These are phyloP conservation scores for Coleophoma crateriformis DNA, from an alignment of 2,329 filamentous ascomycete species.

Conservation along the genomic window DNA sequence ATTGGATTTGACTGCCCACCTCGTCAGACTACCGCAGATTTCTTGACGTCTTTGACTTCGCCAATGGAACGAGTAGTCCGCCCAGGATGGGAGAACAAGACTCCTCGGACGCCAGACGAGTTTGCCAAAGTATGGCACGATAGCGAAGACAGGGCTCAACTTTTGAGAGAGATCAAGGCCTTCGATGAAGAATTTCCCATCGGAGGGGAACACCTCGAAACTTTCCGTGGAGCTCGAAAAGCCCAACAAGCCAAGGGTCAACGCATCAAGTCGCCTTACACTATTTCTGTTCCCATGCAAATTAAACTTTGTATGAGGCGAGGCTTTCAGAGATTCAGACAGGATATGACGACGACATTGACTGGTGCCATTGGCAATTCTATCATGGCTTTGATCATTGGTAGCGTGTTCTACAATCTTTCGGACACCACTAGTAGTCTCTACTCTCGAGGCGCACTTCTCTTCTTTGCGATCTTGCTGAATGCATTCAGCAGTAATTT, in stretches of 20 bases:
- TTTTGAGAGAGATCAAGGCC: constrained; percentile 39
- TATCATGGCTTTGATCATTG: constrained; percentile 56
- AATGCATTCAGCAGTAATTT: constrained; percentile 57
- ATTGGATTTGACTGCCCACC: constrained; percentile 69
- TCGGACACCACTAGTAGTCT: constrained; percentile 48
- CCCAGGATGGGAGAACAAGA: constrained; percentile 47
- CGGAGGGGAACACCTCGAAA: constrained; percentile 21
- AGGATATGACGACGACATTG: constrained; percentile 66
- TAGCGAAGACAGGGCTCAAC: constrained; percentile 34
- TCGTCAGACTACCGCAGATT: constrained; percentile 52
- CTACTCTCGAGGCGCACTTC: constrained; percentile 54
- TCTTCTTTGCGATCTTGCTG: constrained; percentile 64
- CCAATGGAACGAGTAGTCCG: constrained; percentile 50
- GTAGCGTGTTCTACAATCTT: constrained; percentile 59
- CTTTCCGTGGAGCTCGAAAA: constrained; percentile 34
- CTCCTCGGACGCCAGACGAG: constrained; percentile 46
- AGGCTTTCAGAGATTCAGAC: constrained; percentile 70
- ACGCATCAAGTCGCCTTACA: constrained; percentile 72
- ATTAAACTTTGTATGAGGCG: constrained; percentile 76
- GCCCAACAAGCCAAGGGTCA: constrained; percentile 13
- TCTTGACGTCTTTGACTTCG: constrained; percentile 69
- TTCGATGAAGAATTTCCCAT: constrained; percentile 37
- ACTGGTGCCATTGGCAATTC: constrained; percentile 27
- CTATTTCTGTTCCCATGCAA: constrained; percentile 71
- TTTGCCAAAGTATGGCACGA: constrained; percentile 43